A percentile compares a stretch with the other conserved stretches of the same genome.
Conservation (phyloP, 257 asterid genomes). For the Petrea volubilis region DNA sequence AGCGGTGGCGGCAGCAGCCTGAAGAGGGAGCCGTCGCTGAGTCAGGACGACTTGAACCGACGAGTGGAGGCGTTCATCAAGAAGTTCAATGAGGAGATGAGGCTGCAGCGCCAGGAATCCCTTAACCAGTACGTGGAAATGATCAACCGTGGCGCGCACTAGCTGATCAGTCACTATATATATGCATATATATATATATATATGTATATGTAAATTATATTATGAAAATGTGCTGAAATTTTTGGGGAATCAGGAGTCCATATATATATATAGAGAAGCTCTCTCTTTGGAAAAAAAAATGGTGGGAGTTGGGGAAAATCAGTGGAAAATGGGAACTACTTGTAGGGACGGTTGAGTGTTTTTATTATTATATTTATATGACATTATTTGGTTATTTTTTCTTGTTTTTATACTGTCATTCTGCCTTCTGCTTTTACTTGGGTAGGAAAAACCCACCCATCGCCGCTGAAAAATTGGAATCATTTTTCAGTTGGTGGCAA, state of each 20-base stretch:
- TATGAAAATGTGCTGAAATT: not conserved
- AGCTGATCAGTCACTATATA: not conserved
- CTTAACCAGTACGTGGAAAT: slow-evolving; percentile 58
- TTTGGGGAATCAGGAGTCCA: not conserved
- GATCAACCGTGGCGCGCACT: slow-evolving; percentile 44
- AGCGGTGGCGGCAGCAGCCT: slow-evolving; percentile 36
- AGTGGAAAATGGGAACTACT: not conserved
- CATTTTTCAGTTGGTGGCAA: too few relatives aligned
- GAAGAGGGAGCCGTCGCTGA: slow-evolving; percentile 60
- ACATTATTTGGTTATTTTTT: not conserved
- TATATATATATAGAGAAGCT: not conserved
- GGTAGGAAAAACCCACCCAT: too few relatives aligned
- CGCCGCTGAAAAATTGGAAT: too few relatives aligned
- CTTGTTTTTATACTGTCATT: not conserved
- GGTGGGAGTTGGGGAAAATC: too few relatives aligned
- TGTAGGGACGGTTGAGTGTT: not conserved
- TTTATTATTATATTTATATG: not conserved
- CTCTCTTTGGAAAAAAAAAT: not conserved
- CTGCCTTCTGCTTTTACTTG: not conserved
- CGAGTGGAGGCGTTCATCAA: slow-evolving; percentile 85
- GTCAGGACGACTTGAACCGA: slow-evolving; percentile 71
- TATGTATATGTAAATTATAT: too few relatives aligned
- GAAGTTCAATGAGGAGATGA: slow-evolving; percentile 84
- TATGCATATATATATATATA: not conserved
- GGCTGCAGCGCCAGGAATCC: slow-evolving; percentile 78